Evolutionary conservation across 495 filamentous ascomycete genomes (phyloP).

Genomic region (Aspergillus sparsus): DNA sequence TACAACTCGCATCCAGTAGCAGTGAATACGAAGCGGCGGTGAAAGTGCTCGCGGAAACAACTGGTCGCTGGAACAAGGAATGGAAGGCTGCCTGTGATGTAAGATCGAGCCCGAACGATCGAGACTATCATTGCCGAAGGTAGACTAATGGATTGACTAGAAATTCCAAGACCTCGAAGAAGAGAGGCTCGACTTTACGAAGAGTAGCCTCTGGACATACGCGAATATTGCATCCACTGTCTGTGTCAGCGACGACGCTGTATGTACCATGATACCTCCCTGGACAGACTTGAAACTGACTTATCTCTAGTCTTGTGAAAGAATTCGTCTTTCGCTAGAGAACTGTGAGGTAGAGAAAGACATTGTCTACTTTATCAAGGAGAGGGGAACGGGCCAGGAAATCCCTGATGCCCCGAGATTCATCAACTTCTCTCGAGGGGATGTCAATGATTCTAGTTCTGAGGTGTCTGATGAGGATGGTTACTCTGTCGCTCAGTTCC

Average conservation of each 20-base stretch:
- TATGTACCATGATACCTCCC: constrained; percentile 37
- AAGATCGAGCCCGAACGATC: constrained; percentile 23
- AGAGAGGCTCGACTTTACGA: constrained; percentile 93
- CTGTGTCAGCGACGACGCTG: constrained; percentile 96
- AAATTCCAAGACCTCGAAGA: constrained; percentile 99
- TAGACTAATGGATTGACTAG: constrained; percentile 41
- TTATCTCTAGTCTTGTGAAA: constrained; percentile 74
- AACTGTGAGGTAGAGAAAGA: constrained; percentile 97
- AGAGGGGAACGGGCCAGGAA: constrained; percentile 89
- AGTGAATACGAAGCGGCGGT: constrained; percentile 91
- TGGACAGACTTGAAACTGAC: constrained; percentile 22
- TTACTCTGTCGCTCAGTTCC: constrained; percentile 94
- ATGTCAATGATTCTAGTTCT: constrained; percentile 76
- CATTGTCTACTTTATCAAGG: constrained; percentile 85
- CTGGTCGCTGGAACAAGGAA: constrained; percentile 91
- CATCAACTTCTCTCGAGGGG: constrained; percentile 97
- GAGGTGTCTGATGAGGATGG: constrained; percentile 81
- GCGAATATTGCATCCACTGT: constrained; percentile 97
- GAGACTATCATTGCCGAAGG: not conserved
- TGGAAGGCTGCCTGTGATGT: constrained; percentile 97
- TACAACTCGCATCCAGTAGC: constrained; percentile 85
- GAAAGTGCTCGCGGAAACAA: constrained; percentile 94
- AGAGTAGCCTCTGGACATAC: constrained; percentile 96
- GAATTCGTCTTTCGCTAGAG: constrained; percentile 91
- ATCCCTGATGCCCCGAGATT: constrained; percentile 97